Evolutionary conservation across 495 filamentous ascomycete species (phyloP).

Genomic region (Astrocystis sublimbata): DNA sequence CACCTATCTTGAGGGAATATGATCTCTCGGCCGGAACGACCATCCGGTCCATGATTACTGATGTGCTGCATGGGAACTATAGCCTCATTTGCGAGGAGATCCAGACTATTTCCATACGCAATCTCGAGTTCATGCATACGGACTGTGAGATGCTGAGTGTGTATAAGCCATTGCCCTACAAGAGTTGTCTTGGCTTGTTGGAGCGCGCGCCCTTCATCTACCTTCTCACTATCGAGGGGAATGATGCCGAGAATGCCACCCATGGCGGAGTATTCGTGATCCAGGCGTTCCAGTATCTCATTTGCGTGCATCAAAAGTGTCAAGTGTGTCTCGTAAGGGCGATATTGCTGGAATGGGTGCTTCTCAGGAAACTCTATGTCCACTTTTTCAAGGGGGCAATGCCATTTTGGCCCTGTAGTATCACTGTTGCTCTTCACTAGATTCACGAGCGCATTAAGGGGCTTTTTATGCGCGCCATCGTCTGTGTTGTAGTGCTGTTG

Average conservation of each 20-base stretch:
- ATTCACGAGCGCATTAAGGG: constrained; percentile 49
- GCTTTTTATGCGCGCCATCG: constrained; percentile 43
- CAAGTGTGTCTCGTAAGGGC: constrained; percentile 49
- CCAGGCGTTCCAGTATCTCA: constrained; percentile 52
- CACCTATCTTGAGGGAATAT: constrained; percentile 54
- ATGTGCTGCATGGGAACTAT: constrained; percentile 45
- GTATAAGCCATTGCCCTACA: constrained; percentile 53
- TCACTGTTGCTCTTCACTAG: constrained; percentile 43
- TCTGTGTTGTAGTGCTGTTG: constrained; percentile 45
- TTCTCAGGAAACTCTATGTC: constrained; percentile 19
- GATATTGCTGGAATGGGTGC: constrained; percentile 16
- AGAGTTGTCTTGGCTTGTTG: constrained; percentile 40
- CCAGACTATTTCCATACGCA: constrained; percentile 47
- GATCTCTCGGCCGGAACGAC: constrained; percentile 39
- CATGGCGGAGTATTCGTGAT: constrained; percentile 53
- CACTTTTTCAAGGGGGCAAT: constrained; percentile 40
- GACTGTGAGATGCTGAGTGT: constrained; percentile 46
- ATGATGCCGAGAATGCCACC: constrained; percentile 53
- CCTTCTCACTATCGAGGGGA: constrained; percentile 37
- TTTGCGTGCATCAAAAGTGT: constrained; percentile 55
- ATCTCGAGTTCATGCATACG: constrained; percentile 55
- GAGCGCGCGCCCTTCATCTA: constrained; percentile 30
- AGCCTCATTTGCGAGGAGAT: constrained; percentile 50
- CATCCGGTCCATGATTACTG: constrained; percentile 37
- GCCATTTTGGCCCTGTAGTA: constrained; percentile 38